phyloP scores from a whole-genome alignment of 495 filamentous ascomycete genomes.

The Tuber microsphaerosporum region DNA sequence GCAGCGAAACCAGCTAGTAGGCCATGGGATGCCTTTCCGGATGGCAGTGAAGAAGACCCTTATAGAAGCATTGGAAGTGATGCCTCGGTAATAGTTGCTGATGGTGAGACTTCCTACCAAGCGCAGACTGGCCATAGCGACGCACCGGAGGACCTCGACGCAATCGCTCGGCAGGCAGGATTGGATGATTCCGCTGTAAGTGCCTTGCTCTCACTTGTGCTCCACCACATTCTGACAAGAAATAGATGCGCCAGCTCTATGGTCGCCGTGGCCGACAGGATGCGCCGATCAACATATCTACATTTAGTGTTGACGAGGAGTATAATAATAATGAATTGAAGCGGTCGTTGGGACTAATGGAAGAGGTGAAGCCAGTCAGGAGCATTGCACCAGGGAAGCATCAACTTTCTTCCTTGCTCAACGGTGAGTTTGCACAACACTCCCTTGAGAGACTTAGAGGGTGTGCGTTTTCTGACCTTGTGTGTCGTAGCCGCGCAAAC shows the following conservation, averaged over 20 bases:
- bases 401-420: constrained; percentile 38
- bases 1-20: constrained; percentile 26
- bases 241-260: constrained; percentile 41
- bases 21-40: constrained; percentile 9
- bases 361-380: constrained; percentile 41
- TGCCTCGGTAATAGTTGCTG: background rate
- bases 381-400: constrained; percentile 40
- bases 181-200: constrained; percentile 36
- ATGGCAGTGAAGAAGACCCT: background rate
- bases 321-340: constrained; percentile 40
- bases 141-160: constrained; percentile 30
- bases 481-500: constrained; percentile 34
- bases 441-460: background rate
- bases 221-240: background rate
- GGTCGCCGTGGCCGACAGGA: constrained; percentile 35
- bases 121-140: background rate
- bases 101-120: background rate
- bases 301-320: constrained; percentile 41
- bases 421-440: constrained; percentile 19
- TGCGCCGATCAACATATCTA: constrained; percentile 34
- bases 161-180: constrained; percentile 32
- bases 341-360: constrained; percentile 31
- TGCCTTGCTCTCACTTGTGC: background rate
- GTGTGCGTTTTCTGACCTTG: background rate
- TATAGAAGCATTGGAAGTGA: constrained; percentile 2